phyloP scores from a whole-genome alignment of 495 filamentous ascomycete species.

The Penicillium salamii region DNA sequence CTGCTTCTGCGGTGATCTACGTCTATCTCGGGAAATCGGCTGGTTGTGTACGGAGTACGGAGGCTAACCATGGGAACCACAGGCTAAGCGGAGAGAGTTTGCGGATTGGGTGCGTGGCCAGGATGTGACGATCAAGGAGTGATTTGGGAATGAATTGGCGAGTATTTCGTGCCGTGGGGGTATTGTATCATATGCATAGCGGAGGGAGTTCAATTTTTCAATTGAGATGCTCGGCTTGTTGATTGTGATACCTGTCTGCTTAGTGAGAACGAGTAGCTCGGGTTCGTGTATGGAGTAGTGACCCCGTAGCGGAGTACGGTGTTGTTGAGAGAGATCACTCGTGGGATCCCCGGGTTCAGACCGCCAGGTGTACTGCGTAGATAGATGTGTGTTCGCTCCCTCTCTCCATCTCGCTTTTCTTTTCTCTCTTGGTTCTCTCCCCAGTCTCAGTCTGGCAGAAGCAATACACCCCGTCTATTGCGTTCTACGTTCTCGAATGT shows the following conservation, averaged over 20 bases:
- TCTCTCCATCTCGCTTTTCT: no score
- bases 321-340: no score
- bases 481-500: no score
- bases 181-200: conserved; percentile 25
- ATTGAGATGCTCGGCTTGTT: conserved; percentile 5
- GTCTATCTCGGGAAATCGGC: neutral
- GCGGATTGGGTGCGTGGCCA: conserved; percentile 62
- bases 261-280: no score
- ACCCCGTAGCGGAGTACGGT: no score
- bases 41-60: neutral
- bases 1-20: neutral
- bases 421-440: no score
- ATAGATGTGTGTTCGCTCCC: no score
- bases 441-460: no score
- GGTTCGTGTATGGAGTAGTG: no score
- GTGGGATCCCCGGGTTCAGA: no score
- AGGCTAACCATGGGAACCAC: conserved; percentile 25
- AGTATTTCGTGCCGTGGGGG: neutral
- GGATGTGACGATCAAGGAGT: conserved; percentile 28
- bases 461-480: no score
- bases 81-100: conserved; percentile 75
- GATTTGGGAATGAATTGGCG: conserved; percentile 6
- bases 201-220: conserved; percentile 9
- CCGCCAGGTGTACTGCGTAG: no score
- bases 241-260: neutral